These are phyloP conservation scores for Zostera marina DNA, from an alignment of 116 monocot species.

Conservation along the genomic window DNA sequence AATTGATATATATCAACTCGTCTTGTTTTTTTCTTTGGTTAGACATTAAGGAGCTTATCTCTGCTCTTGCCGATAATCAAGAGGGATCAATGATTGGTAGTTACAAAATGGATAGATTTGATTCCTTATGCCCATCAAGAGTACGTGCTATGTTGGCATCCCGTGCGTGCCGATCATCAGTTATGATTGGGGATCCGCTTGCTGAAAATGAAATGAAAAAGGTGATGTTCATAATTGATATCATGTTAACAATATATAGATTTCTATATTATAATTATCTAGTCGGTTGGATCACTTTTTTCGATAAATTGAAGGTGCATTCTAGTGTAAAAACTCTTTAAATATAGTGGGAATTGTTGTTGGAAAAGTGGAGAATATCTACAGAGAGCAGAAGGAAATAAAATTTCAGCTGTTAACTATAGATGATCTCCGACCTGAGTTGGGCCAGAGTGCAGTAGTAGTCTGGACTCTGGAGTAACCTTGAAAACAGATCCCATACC, in stretches of 20 bases:
- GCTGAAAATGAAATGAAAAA: slow-evolving; percentile 74
- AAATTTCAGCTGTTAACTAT: too few relatives aligned
- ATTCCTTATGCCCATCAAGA: slow-evolving; percentile 93
- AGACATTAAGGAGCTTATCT: slow-evolving; percentile 94
- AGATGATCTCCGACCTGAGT: too few relatives aligned
- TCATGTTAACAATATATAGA: background rate
- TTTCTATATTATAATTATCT: background rate
- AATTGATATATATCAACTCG: background rate
- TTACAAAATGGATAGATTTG: slow-evolving; percentile 62
- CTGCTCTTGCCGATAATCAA: slow-evolving; percentile 65
- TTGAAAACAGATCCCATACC: too few relatives aligned
- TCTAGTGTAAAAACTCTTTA: too few relatives aligned
- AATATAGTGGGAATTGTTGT: too few relatives aligned
- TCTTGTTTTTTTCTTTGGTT: slow-evolving; percentile 3
- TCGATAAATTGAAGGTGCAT: too few relatives aligned
- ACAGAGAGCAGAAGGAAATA: too few relatives aligned
- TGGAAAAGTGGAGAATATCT: too few relatives aligned
- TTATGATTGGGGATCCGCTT: slow-evolving; percentile 82
- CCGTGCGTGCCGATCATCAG: slow-evolving; percentile 80
- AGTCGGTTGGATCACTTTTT: too few relatives aligned
- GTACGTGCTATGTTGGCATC: slow-evolving; percentile 93
- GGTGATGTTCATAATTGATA: slow-evolving; percentile 16
- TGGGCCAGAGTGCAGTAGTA: too few relatives aligned
- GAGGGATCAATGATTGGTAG: slow-evolving; percentile 57
- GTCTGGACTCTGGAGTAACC: too few relatives aligned